phyloP scores from a whole-genome alignment of 352 stramenopile species.

The Blastocystis hominis region DNA sequence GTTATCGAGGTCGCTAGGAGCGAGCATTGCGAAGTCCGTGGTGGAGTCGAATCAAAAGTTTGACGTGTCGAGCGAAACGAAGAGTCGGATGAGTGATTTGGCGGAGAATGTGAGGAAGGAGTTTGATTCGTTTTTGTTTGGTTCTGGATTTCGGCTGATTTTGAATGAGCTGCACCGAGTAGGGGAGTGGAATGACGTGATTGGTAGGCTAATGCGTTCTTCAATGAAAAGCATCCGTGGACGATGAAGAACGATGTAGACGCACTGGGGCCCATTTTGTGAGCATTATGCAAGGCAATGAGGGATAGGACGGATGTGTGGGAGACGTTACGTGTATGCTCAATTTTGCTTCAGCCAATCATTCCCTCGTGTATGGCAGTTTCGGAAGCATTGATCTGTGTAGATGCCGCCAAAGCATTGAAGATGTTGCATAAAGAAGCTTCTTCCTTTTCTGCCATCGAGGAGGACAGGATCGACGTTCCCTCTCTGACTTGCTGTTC shows the following conservation, averaged over 20 bases:
- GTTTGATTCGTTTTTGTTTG: not conserved
- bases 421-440: not conserved
- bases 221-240: slow-evolving; percentile 49
- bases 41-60: not conserved
- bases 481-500: not conserved
- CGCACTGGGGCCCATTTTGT: not conserved
- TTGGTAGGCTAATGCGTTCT: slow-evolving; percentile 12
- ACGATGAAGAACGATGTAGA: slow-evolving; percentile 2
- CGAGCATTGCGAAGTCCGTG: not conserved
- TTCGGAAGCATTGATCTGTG: not conserved
- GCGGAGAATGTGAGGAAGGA: not conserved
- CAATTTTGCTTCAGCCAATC: slow-evolving; percentile 58
- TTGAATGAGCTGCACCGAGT: not conserved
- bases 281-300: not conserved
- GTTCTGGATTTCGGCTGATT: not conserved
- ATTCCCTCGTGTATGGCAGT: slow-evolving; percentile 41
- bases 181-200: not conserved
- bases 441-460: not conserved
- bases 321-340: slow-evolving; percentile 58
- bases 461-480: not conserved
- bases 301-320: slow-evolving; percentile 29
- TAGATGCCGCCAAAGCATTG: slow-evolving; percentile 9
- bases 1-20: slow-evolving; percentile 45
- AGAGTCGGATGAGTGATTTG: not conserved
- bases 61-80: not conserved